phyloP scores from a whole-genome alignment of 1,284 basidiomycete species.

The Trametes versicolor region DNA sequence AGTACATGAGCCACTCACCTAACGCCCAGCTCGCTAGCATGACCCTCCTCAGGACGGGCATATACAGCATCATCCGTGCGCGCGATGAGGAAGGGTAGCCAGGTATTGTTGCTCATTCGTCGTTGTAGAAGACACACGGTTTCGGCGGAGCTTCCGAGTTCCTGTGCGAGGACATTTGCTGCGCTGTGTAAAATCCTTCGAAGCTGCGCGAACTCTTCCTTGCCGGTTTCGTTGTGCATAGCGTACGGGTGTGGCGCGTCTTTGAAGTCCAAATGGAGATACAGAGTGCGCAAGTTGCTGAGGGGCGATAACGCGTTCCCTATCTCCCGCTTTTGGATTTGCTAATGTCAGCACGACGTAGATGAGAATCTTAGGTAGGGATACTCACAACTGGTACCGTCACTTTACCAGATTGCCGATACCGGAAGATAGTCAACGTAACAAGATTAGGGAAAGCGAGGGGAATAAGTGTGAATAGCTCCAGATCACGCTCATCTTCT shows the following conservation, averaged over 20 bases:
- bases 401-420: neutral
- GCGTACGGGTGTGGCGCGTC: slow-evolving; percentile 1
- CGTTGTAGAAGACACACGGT: neutral
- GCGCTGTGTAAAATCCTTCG: neutral
- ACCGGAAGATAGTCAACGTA: slow-evolving; percentile 2
- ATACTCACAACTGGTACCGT: neutral
- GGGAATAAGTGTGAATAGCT: neutral
- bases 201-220: neutral
- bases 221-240: neutral
- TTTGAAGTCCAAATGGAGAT: slow-evolving; percentile 9
- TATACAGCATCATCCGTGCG: neutral
- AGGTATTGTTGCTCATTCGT: neutral
- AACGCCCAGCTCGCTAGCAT: too few relatives aligned
- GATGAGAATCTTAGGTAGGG: neutral
- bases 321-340: neutral
- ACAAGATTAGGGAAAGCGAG: neutral
- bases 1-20: too few relatives aligned
- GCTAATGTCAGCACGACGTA: neutral
- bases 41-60: neutral
- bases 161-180: neutral
- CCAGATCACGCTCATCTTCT: slow-evolving; percentile 1
- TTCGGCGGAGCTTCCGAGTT: neutral
- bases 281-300: neutral
- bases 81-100: neutral
- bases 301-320: slow-evolving; percentile 5